Evolutionary conservation across 1,139 yeast species (phyloP).

Genomic region (Scheffersomyces quercinus): DNA sequence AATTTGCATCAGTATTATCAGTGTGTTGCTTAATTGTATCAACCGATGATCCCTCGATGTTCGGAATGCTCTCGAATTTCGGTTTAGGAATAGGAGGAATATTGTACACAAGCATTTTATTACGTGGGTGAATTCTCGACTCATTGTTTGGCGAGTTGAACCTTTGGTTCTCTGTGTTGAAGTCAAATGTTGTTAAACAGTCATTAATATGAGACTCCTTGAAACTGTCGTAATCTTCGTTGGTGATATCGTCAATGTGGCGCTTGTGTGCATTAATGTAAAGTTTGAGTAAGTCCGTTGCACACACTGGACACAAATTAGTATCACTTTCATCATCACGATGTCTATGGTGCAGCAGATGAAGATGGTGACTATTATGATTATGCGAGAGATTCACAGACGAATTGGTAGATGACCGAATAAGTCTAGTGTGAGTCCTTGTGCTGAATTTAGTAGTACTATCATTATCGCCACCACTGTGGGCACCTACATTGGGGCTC

Average conservation of each 20-base stretch:
- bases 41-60: slow-evolving; percentile 7
- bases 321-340: slow-evolving; percentile 27
- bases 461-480: slow-evolving; percentile 4
- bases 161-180: slow-evolving; percentile 56
- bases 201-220: slow-evolving; percentile 68
- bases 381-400: slow-evolving; percentile 8
- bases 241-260: slow-evolving; percentile 19
- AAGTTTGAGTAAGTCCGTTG: slow-evolving; percentile 48
- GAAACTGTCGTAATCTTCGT: slow-evolving; percentile 43
- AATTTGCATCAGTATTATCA: too few relatives aligned
- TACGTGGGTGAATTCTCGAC: slow-evolving; percentile 37
- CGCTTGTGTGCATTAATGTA: slow-evolving; percentile 46
- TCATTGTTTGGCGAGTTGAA: slow-evolving; percentile 35
- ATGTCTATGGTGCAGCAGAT: too few relatives aligned
- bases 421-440: slow-evolving; percentile 16
- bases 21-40: slow-evolving; percentile 6
- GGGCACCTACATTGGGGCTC: too few relatives aligned
- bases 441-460: slow-evolving; percentile 29
- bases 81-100: slow-evolving; percentile 59
- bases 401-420: slow-evolving; percentile 32
- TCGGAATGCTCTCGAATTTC: slow-evolving; percentile 35
- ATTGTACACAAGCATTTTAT: slow-evolving; percentile 83
- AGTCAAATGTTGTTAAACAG: slow-evolving; percentile 69
- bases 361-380: background rate
- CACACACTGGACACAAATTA: slow-evolving; percentile 48